Conservation (phyloP, 352 stramenopile genomes). For the Phytophthora boehmeriae region DNA sequence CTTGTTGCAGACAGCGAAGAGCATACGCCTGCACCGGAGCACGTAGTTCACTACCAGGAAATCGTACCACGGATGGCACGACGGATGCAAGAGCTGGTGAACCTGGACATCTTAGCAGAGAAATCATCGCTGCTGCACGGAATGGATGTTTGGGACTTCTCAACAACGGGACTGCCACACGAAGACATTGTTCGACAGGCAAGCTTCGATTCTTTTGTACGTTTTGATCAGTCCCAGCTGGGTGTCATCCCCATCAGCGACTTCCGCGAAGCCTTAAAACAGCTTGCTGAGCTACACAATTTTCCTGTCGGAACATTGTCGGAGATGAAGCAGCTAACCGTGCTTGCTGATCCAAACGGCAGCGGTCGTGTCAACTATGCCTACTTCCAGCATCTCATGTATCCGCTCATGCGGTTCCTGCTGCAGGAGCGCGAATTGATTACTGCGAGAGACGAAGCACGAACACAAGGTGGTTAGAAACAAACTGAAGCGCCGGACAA, state of each 20-base stretch:
- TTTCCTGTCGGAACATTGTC: conserved; percentile 26
- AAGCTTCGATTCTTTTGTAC: conserved; percentile 43
- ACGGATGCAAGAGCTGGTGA: conserved; percentile 38
- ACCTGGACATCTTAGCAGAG: conserved; percentile 30
- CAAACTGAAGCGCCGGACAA: background rate
- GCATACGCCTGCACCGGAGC: conserved; percentile 19
- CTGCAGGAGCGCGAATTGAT: conserved; percentile 32
- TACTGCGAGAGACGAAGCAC: conserved; percentile 6
- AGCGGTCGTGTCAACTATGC: conserved; percentile 66
- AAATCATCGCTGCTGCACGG: conserved; percentile 30
- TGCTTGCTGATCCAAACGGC: conserved; percentile 47
- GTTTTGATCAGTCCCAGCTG: conserved; percentile 31
- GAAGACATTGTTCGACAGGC: conserved; percentile 38
- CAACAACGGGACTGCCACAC: conserved; percentile 18
- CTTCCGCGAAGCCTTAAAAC: conserved; percentile 38
- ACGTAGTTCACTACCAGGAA: conserved; percentile 54
- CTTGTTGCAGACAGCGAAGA: conserved; percentile 39
- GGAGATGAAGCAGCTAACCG: conserved; percentile 39
- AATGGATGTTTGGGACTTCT: conserved; percentile 24
- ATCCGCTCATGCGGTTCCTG: conserved; percentile 45
- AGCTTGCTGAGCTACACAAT: conserved; percentile 24
- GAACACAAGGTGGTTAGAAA: conserved; percentile 1
- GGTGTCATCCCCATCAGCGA: conserved; percentile 45
- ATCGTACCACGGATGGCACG: conserved; percentile 35
- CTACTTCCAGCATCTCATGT: conserved; percentile 59